Percentiles rank a stretch among this genome's conserved stretches.
Evolutionary conservation across 768 basidiomycete species (phyloP).

Genomic region (Panus rudis): DNA sequence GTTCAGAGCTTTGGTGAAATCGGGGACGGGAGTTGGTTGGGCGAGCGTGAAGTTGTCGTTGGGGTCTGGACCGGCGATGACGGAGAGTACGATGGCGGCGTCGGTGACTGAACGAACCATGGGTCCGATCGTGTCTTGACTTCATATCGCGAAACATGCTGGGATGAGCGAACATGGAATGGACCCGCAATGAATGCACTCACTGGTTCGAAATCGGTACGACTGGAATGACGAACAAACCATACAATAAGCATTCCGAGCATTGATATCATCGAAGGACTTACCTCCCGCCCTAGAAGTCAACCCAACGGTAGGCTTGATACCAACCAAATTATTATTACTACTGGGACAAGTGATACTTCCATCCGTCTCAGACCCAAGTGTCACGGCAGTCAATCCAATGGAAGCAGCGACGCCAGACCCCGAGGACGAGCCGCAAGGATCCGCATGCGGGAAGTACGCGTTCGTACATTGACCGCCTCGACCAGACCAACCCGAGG

Average conservation of each 20-base stretch:
- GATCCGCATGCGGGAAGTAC: constrained; percentile 36
- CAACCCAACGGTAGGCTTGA: constrained; percentile 32
- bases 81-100: constrained; percentile 28
- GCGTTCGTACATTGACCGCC: constrained; percentile 38
- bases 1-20: constrained; percentile 45
- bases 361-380: constrained; percentile 46
- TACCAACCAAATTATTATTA: constrained; percentile 34
- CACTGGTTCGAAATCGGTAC: constrained; percentile 34
- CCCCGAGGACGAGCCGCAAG: constrained; percentile 51
- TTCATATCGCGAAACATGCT: too few species aligned
- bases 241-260: constrained; percentile 37
- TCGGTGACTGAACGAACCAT: constrained; percentile 29
- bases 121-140: constrained; percentile 31
- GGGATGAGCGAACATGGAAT: too few species aligned
- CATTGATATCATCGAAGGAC: constrained; percentile 27
- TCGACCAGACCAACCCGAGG: constrained; percentile 39
- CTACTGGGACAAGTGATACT: constrained; percentile 39
- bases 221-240: constrained; percentile 24
- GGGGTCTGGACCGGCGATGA: constrained; percentile 35
- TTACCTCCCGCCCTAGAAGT: constrained; percentile 29
- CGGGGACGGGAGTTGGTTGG: constrained; percentile 41
- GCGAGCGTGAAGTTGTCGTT: constrained; percentile 31
- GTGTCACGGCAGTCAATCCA: constrained; percentile 34
- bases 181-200: too few species aligned
- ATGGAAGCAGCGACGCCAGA: constrained; percentile 40